phyloP scores from a whole-genome alignment of 2,329 filamentous ascomycete genomes.

The Epichloe coenophiala region DNA sequence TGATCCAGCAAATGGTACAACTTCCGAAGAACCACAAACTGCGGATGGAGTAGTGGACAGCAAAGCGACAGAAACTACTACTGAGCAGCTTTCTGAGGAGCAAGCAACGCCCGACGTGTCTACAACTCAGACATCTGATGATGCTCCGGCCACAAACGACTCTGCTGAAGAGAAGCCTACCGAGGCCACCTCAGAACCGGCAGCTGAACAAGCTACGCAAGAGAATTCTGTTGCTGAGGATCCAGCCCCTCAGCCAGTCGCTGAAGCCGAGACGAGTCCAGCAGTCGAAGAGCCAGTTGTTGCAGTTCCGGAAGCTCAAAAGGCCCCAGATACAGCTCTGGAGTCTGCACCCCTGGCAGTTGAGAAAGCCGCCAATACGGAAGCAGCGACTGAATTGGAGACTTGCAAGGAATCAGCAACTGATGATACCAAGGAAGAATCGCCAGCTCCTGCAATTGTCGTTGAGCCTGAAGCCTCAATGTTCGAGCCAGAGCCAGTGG shows the following conservation, averaged over 20 bases:
- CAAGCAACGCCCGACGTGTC: background rate
- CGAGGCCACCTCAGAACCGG: background rate
- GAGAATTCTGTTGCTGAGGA: background rate
- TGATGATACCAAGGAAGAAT: background rate
- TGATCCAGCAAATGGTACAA: background rate
- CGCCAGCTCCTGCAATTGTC: background rate
- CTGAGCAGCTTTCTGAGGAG: background rate
- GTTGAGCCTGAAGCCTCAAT: background rate
- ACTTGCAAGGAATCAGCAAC: background rate
- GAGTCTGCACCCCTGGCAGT: background rate
- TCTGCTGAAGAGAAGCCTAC: background rate
- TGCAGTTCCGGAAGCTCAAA: background rate
- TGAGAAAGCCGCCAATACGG: background rate
- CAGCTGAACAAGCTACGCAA: conserved; percentile 1
- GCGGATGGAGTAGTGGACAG: background rate
- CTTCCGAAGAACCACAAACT: background rate
- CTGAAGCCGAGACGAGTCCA: background rate
- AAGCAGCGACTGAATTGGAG: background rate
- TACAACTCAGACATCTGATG: background rate
- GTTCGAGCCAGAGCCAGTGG: background rate
- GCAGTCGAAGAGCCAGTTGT: background rate
- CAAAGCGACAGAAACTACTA: background rate
- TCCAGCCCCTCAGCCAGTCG: background rate
- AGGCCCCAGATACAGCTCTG: background rate
- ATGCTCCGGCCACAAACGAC: background rate